phyloP scores from a whole-genome alignment of 805 yeast genomes.

The Wickerhamia fluorescens region DNA sequence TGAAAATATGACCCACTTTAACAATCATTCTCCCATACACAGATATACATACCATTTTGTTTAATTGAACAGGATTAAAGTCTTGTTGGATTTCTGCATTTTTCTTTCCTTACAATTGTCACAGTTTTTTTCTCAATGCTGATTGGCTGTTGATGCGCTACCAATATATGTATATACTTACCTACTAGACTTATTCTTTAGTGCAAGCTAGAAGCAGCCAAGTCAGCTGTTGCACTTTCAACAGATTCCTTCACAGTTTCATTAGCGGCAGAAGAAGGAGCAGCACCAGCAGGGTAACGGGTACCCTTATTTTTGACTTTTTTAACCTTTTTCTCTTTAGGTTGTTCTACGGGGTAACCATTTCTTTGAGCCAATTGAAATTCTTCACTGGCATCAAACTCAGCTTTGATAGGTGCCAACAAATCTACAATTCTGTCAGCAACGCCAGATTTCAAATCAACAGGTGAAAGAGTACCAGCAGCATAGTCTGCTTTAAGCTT shows the following conservation, averaged over 20 bases:
- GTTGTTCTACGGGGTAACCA: conserved; percentile 78
- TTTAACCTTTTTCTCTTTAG: conserved; percentile 59
- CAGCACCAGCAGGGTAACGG: conserved; percentile 69
- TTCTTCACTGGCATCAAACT: conserved; percentile 52
- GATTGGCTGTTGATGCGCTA: conserved; percentile 5
- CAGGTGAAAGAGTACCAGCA: conserved; percentile 75
- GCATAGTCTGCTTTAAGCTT: conserved; percentile 67
- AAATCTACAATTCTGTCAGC: conserved; percentile 75
- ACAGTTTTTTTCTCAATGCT: conserved; percentile 4
- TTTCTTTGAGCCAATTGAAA: conserved; percentile 66
- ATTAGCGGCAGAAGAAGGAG: conserved; percentile 13
- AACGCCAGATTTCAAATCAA: conserved; percentile 90
- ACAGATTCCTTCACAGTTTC: conserved; percentile 3
- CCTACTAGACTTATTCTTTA: no score
- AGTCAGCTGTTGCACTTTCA: not conserved
- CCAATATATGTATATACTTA: no score
- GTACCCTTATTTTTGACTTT: conserved; percentile 84
- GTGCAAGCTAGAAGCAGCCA: not conserved
- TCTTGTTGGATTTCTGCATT: no score
- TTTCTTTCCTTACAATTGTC: no score
- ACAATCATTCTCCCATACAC: no score
- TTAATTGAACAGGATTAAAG: no score
- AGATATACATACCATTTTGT: no score
- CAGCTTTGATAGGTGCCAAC: conserved; percentile 78
- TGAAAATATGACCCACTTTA: no score